phyloP scores from a whole-genome alignment of 73 alveolate genomes.

The Paramecium tetraurelia region DNA sequence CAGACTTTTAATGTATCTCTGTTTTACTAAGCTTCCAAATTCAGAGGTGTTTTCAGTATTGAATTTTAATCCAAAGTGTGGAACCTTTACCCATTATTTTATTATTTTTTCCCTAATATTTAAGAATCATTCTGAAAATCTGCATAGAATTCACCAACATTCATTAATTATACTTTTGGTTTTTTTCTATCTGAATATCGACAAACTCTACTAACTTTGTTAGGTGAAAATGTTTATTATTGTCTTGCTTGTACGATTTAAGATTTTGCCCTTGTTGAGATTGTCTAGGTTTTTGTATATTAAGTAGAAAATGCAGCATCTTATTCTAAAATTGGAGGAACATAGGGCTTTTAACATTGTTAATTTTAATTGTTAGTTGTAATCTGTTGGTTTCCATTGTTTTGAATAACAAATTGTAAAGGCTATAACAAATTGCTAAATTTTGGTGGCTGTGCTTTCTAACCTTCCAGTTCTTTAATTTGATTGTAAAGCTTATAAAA shows the following conservation, averaged over 20 bases:
- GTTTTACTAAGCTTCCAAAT: neutral
- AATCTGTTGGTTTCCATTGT: neutral
- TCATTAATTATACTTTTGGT: neutral
- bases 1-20: neutral
- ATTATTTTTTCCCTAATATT: neutral
- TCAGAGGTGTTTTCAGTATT: neutral
- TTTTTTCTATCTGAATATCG: neutral
- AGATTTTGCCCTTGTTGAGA: conserved; percentile 23
- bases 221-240: neutral
- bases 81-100: neutral
- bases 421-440: conserved; percentile 24
- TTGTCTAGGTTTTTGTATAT: neutral
- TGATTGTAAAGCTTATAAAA: conserved; percentile 1
- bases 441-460: conserved; percentile 13
- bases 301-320: conserved; percentile 14
- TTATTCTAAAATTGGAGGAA: conserved; percentile 22
- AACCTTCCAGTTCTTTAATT: conserved; percentile 17
- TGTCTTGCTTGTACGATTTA: neutral
- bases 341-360: neutral
- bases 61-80: neutral
- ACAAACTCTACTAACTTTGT: neutral
- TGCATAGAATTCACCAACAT: neutral
- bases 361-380: neutral
- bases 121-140: conserved; percentile 40
- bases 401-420: neutral